Conservation (phyloP, 345 rosid species). For the Eucalyptus guilfoylei region DNA sequence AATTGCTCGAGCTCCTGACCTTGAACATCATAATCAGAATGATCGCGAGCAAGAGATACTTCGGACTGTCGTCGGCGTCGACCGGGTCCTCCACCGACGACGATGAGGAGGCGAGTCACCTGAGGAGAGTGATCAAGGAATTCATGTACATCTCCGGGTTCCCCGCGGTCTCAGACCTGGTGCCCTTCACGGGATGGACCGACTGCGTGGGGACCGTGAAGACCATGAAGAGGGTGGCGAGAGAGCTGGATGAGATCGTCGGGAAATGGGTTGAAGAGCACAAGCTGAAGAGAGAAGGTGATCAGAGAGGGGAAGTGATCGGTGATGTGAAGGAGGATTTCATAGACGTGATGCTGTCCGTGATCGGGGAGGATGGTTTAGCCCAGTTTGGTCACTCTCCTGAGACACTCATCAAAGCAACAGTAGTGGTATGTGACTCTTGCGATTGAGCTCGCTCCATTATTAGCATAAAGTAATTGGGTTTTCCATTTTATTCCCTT, state of each 20-base stretch:
- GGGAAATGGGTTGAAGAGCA: slow-evolving; percentile 51
- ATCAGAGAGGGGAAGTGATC: background rate
- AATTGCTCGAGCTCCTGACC: slow-evolving; percentile 30
- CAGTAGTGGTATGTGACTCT: slow-evolving; percentile 30
- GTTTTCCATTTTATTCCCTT: background rate
- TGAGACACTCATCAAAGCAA: slow-evolving; percentile 44
- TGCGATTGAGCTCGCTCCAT: background rate
- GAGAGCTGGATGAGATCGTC: slow-evolving; percentile 30
- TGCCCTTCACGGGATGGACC: slow-evolving; percentile 53
- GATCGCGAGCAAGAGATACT: slow-evolving; percentile 40
- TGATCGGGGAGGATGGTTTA: slow-evolving; percentile 10
- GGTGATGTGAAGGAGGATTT: slow-evolving; percentile 19
- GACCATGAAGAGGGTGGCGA: slow-evolving; percentile 35
- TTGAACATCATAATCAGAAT: slow-evolving; percentile 37
- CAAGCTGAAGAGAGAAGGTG: background rate
- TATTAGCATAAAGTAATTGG: background rate
- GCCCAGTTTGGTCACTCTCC: slow-evolving; percentile 29
- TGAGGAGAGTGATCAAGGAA: slow-evolving; percentile 23
- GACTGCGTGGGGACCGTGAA: slow-evolving; percentile 26
- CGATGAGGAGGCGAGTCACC: slow-evolving; percentile 34
- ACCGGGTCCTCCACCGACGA: background rate
- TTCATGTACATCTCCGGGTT: slow-evolving; percentile 14
- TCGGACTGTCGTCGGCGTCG: background rate
- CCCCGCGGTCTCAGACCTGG: slow-evolving; percentile 28
- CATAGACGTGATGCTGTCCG: slow-evolving; percentile 42